Conservation (phyloP, 2,329 filamentous ascomycete species). For the Rosellinia necatrix region DNA sequence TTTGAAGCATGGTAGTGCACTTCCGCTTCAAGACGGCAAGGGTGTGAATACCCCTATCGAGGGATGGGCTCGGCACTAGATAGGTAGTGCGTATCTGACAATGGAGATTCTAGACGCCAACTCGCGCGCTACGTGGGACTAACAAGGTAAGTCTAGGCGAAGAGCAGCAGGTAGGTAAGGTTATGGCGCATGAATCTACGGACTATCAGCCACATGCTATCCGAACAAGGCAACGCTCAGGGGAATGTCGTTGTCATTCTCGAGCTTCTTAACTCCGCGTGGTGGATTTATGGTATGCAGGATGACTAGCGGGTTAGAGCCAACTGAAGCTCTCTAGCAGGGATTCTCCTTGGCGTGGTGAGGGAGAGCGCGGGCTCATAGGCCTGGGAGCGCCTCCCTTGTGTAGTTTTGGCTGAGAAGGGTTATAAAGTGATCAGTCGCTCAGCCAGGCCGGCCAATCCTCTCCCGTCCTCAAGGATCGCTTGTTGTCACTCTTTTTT, state of each 20-base stretch:
- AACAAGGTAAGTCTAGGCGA: not conserved
- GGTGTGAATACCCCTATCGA: conserved; percentile 1
- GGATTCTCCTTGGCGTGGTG: conserved; percentile 5
- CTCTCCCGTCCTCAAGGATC: not conserved
- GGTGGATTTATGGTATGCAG: not conserved
- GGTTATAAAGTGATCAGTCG: conserved; percentile 18
- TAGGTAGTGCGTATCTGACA: not conserved
- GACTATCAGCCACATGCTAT: not conserved
- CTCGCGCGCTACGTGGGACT: not conserved
- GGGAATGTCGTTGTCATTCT: not conserved
- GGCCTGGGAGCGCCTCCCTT: not conserved
- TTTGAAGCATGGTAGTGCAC: not conserved
- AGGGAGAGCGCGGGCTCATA: not conserved
- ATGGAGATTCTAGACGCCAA: not conserved
- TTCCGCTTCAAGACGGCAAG: not conserved
- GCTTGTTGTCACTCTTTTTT: conserved; percentile 21
- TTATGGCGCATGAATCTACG: not conserved
- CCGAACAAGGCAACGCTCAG: conserved; percentile 1
- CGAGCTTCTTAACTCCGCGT: conserved; percentile 5
- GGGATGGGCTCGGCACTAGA: too few species aligned
- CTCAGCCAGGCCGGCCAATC: not conserved
- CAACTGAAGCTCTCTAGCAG: conserved; percentile 14
- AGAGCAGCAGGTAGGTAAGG: not conserved
- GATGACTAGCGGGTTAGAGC: too few species aligned
- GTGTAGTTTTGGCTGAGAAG: not conserved